These are phyloP conservation scores for Trichophyton verrucosum DNA, from an alignment of 2,329 filamentous ascomycete genomes.

Conservation along the genomic window DNA sequence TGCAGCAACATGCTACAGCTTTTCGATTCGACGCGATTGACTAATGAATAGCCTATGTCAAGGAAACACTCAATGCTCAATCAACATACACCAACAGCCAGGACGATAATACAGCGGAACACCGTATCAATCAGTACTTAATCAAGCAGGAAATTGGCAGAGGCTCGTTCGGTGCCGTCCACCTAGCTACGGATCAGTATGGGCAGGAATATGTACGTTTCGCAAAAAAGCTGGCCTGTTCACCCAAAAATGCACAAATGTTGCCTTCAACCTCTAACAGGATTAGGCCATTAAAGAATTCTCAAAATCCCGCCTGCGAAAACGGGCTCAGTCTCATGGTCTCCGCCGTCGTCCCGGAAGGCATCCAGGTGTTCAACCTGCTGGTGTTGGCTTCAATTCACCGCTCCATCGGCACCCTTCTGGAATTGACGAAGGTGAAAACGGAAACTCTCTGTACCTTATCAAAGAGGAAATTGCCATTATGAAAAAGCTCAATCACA, in stretches of 20 bases:
- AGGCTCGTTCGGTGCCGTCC: slow-evolving; percentile 88
- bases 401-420: slow-evolving; percentile 50
- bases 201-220: slow-evolving; percentile 76
- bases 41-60: background rate
- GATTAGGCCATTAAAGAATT: slow-evolving; percentile 88
- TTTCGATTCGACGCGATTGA: slow-evolving; percentile 1
- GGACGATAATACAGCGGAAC: slow-evolving; percentile 65
- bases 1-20: background rate
- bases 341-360: slow-evolving; percentile 49
- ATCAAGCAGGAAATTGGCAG: slow-evolving; percentile 94
- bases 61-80: slow-evolving; percentile 80
- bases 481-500: slow-evolving; percentile 97
- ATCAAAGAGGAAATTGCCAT: slow-evolving; percentile 96
- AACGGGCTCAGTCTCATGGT: slow-evolving; percentile 80
- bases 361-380: slow-evolving; percentile 40
- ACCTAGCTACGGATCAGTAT: slow-evolving; percentile 79
- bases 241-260: background rate
- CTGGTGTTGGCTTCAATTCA: slow-evolving; percentile 48
- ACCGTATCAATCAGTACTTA: slow-evolving; percentile 87
- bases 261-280: background rate
- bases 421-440: slow-evolving; percentile 33
- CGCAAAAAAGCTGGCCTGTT: background rate
- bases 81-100: slow-evolving; percentile 80
- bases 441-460: slow-evolving; percentile 63
- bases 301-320: slow-evolving; percentile 80